Evolutionary conservation across 345 rosid genomes (phyloP), one percentile per base, ranked within the genome.

Genomic region (Citrus hindsii): DNA sequence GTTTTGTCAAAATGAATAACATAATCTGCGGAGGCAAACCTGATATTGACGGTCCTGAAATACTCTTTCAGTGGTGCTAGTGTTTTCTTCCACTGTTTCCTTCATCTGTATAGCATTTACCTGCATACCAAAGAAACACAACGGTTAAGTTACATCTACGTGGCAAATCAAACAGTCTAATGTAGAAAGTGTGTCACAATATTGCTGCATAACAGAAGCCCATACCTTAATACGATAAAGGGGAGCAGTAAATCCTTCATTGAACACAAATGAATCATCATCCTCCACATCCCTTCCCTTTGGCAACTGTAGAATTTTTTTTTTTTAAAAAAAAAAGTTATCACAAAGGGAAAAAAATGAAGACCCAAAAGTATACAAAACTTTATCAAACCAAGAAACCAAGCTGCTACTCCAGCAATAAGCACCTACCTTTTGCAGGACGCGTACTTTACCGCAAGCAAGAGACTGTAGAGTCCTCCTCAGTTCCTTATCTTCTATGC

Each of bases 31-130:
- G 18, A 80, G 42, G 48, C 19, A 18, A 85, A 96, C 99, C 99
- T 96, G 99, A 85, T 96, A 96, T 79, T 96, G 99, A 68, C 98
- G 93, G 80, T 96, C 98, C 83, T 94, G 98, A 85, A 96, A 96
- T 75, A 96, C 99, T 90, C 98, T 89, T 77, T 96, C 97, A 0
- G 99, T 96, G 55, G 99, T 96, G 82, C 97, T 94, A 59, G 98
- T 90, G 85, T 94, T 94, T 86, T 96, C 99, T 82, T 96, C 99
- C 53, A 96, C 99, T 1, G 98, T 96, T 88, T 96, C 99, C 90
- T 96, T 96, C 99, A 96, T 91, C 84, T 96, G 99, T 89, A 96
- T 96, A 42, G 98, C 97, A 89, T 96, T 96, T 18, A 96, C 99
- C 99, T 96, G 86, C 87, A 86, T 67, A 72, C 68, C 82, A 70